These are phyloP conservation scores for Bocquillonia castaneifolia DNA, from an alignment of 441 rosid species.

Conservation along the genomic window DNA sequence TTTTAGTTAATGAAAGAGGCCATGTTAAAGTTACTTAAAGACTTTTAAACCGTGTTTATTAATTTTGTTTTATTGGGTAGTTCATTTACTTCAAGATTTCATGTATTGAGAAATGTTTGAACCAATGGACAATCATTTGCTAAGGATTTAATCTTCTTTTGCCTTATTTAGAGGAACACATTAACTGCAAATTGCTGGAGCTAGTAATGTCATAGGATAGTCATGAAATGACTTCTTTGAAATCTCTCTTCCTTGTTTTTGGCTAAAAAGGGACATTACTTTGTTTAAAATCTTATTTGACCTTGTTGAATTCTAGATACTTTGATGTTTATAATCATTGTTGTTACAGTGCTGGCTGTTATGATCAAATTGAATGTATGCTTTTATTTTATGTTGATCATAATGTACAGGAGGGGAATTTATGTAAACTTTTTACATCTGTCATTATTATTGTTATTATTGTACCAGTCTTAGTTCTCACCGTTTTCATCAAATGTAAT, in stretches of 20 bases:
- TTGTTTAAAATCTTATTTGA: neutral
- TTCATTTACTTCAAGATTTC: neutral
- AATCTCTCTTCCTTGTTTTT: neutral
- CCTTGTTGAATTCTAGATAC: neutral
- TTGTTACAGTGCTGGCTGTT: neutral
- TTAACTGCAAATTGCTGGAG: neutral
- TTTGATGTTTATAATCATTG: neutral
- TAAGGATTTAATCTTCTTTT: neutral
- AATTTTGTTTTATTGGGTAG: neutral
- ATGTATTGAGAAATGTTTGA: neutral
- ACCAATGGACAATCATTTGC: too few species aligned
- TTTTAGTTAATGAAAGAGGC: constrained; percentile 7
- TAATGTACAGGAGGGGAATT: neutral
- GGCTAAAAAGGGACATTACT: neutral
- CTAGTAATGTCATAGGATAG: neutral
- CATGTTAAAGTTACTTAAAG: neutral
- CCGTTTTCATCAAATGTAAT: neutral
- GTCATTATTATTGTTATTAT: neutral
- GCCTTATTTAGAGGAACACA: neutral
- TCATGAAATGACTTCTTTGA: neutral
- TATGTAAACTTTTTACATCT: neutral
- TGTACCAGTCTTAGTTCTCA: neutral
- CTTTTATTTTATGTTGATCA: neutral
- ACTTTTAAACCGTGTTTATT: neutral
- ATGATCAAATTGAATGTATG: neutral